These are phyloP conservation scores for Diaporthe destruens DNA, from an alignment of 2,329 filamentous ascomycete species.

Conservation along the genomic window DNA sequence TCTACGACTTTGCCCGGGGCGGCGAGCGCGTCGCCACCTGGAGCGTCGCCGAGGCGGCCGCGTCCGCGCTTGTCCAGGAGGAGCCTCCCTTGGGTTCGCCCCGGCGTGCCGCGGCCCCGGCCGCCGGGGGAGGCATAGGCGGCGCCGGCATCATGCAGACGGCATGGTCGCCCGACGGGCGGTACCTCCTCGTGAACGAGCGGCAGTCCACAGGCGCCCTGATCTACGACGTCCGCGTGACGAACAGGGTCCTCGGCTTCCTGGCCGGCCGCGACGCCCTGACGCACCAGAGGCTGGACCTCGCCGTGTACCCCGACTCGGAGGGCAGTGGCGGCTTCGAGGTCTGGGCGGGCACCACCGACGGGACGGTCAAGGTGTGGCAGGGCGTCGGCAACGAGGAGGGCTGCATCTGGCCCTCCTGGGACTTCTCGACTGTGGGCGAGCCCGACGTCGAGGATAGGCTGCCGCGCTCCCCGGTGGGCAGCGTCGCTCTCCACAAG, in stretches of 20 bases:
- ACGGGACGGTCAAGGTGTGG: constrained; percentile 70
- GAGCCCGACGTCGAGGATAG: constrained; percentile 44
- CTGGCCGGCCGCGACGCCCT: constrained; percentile 62
- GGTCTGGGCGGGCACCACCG: constrained; percentile 71
- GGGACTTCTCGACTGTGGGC: constrained; percentile 59
- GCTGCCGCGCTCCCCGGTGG: constrained; percentile 56
- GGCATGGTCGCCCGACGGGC: constrained; percentile 72
- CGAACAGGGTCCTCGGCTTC: constrained; percentile 67
- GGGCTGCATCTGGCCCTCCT: constrained; percentile 59
- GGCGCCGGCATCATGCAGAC: constrained; percentile 74
- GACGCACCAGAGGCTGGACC: constrained; percentile 68
- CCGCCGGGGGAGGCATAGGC: constrained; percentile 53
- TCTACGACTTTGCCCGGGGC: constrained; percentile 71
- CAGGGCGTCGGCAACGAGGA: constrained; percentile 64
- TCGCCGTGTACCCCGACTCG: constrained; percentile 65
- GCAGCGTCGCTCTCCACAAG: constrained; percentile 63
- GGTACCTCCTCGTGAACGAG: constrained; percentile 74
- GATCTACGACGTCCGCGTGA: constrained; percentile 73
- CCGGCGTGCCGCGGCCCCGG: not conserved
- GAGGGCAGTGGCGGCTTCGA: constrained; percentile 62
- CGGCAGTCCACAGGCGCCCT: constrained; percentile 66
- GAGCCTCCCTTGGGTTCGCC: not conserved
- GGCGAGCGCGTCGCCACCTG: constrained; percentile 69
- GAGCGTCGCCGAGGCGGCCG: constrained; percentile 69
- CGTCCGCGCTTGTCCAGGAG: constrained; percentile 43